A percentile compares a stretch with the other conserved stretches of the same genome.
These are phyloP conservation scores for Furcasterigmium furcatum DNA, from an alignment of 2,329 filamentous ascomycete genomes.

Conservation along the genomic window DNA sequence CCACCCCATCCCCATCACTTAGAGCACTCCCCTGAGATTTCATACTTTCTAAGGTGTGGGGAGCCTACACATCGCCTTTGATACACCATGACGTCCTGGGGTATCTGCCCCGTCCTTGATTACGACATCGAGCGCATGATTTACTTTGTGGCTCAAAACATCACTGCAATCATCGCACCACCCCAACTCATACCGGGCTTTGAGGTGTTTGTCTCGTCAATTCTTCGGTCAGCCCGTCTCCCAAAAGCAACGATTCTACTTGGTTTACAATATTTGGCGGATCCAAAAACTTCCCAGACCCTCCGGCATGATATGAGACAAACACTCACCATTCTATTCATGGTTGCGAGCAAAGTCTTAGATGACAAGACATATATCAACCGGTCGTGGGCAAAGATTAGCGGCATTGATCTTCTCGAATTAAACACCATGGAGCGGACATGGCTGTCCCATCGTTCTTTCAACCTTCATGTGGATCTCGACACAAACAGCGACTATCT, in stretches of 20 bases:
- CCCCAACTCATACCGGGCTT: neutral
- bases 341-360: neutral
- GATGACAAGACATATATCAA: neutral
- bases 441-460: neutral
- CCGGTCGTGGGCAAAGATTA: neutral
- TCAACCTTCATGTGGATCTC: neutral
- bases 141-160: neutral
- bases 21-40: no score
- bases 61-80: neutral
- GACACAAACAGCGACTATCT: neutral
- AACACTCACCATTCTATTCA: neutral
- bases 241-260: neutral
- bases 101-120: neutral
- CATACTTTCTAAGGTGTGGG: no score
- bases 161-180: neutral
- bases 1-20: no score
- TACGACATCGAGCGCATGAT: neutral
- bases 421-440: neutral
- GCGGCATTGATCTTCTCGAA: neutral
- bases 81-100: neutral
- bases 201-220: neutral
- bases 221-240: neutral
- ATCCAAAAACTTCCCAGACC: neutral
- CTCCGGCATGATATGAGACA: neutral
- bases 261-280: neutral